Evolutionary conservation across 495 filamentous ascomycete species (phyloP).

Genomic region (Hypoxylon intermedium): DNA sequence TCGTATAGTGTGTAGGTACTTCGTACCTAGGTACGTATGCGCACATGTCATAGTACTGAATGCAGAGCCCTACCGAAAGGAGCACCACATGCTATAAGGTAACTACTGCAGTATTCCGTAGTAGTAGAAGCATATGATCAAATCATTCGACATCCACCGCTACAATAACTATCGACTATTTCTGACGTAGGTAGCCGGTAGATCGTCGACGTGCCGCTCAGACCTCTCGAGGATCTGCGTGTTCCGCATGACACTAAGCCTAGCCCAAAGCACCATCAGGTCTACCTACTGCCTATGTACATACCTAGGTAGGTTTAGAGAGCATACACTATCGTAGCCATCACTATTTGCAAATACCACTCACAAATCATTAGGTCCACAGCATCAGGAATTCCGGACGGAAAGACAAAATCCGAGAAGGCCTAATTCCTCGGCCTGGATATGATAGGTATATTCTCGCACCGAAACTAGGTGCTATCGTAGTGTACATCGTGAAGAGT

Average conservation of each 20-base stretch:
- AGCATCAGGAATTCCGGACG: not conserved
- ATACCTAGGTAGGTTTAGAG: slow-evolving; percentile 6
- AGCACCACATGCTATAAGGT: no score
- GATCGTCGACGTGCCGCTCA: slow-evolving; percentile 7
- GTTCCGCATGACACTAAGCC: slow-evolving; percentile 18
- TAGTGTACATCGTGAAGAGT: slow-evolving; percentile 7
- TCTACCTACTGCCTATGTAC: not conserved
- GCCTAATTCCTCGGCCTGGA: not conserved
- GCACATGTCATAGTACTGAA: no score
- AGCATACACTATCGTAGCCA: slow-evolving; percentile 2
- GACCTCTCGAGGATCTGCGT: slow-evolving; percentile 15
- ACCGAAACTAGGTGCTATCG: slow-evolving; percentile 11
- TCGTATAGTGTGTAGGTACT: no score
- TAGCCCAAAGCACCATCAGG: not conserved
- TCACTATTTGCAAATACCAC: not conserved
- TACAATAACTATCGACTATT: no score
- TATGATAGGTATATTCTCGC: slow-evolving; percentile 21
- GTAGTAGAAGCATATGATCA: no score
- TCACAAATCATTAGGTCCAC: not conserved
- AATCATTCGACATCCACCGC: no score
- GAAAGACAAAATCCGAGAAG: not conserved
- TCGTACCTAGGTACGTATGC: no score
- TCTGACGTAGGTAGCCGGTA: no score
- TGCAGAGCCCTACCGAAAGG: no score
- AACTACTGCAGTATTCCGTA: no score